These are phyloP conservation scores for Dendryphion nanum DNA, from an alignment of 2,329 filamentous ascomycete genomes.

Conservation along the genomic window DNA sequence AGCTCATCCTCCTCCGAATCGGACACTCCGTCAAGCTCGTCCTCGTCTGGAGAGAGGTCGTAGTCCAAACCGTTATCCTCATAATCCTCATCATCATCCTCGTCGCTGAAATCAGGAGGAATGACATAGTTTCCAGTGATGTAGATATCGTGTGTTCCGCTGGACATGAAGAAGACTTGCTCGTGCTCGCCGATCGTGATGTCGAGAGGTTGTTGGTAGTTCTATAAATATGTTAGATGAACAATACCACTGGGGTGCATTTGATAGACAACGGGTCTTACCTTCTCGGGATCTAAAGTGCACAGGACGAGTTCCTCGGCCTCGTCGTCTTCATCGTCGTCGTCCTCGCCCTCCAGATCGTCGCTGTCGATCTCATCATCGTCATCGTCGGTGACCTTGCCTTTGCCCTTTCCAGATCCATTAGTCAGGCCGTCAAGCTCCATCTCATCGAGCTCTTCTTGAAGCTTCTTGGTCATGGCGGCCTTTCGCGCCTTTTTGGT, in stretches of 20 bases:
- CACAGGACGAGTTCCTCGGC: constrained; percentile 91
- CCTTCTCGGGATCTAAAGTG: constrained; percentile 89
- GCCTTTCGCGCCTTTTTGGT: constrained; percentile 81
- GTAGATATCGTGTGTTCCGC: constrained; percentile 84
- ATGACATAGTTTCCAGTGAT: constrained; percentile 96
- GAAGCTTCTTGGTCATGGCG: constrained; percentile 74
- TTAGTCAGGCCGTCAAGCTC: constrained; percentile 62
- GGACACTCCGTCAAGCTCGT: constrained; percentile 63
- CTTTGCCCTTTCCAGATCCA: constrained; percentile 55
- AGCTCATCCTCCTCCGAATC: constrained; percentile 50
- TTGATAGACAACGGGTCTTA: constrained; percentile 49
- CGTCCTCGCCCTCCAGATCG: constrained; percentile 53
- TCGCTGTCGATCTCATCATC: constrained; percentile 50
- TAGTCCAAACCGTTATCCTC: constrained; percentile 67
- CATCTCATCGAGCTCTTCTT: constrained; percentile 70
- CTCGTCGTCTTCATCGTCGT: constrained; percentile 54
- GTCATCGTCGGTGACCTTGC: constrained; percentile 61
- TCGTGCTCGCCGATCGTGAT: constrained; percentile 88
- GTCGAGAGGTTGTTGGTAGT: constrained; percentile 93
- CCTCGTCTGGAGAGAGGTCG: constrained; percentile 75
- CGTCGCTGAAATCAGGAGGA: constrained; percentile 57
- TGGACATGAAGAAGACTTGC: constrained; percentile 87
- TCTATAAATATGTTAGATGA: constrained; percentile 57
- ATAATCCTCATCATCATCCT: constrained; percentile 61
- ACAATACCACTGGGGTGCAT: too few species aligned